Percentiles rank a stretch among this genome's conserved stretches.
These are phyloP conservation scores for Microdochium paspali DNA, from an alignment of 2,329 filamentous ascomycete species.

Conservation along the genomic window DNA sequence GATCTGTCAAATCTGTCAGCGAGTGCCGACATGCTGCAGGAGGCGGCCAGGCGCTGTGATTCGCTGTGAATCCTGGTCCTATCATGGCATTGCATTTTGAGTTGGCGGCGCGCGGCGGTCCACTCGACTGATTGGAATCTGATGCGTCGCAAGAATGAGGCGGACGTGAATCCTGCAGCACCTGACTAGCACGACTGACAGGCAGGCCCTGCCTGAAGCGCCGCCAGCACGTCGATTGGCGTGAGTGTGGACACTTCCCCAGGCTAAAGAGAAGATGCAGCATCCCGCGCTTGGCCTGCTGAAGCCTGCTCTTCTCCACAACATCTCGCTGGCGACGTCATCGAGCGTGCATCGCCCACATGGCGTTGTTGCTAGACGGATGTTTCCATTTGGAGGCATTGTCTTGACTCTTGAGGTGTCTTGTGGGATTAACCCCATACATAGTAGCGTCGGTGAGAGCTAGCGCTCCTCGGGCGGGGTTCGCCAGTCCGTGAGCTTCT, in stretches of 20 bases:
- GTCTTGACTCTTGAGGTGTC: too few species aligned
- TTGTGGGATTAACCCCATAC: not conserved
- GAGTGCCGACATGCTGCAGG: not conserved
- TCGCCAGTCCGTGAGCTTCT: not conserved
- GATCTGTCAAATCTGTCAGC: not conserved
- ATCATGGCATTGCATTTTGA: not conserved
- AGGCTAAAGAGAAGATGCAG: not conserved
- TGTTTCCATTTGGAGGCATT: not conserved
- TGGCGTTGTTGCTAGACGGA: not conserved
- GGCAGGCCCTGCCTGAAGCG: not conserved
- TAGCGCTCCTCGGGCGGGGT: not conserved
- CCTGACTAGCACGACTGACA: not conserved
- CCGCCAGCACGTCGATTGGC: not conserved
- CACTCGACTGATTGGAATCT: not conserved
- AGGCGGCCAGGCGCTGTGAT: not conserved
- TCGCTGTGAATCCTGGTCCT: not conserved
- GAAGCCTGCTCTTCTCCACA: not conserved
- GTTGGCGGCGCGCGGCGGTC: not conserved
- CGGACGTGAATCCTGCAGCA: not conserved
- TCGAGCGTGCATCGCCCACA: not conserved
- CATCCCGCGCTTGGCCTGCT: not conserved
- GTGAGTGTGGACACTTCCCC: not conserved
- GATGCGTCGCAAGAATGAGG: not conserved
- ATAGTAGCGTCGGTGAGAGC: not conserved
- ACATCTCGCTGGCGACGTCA: not conserved